Evolutionary conservation across 768 basidiomycete genomes (phyloP).

Genomic region (Boletus rubropictus): DNA sequence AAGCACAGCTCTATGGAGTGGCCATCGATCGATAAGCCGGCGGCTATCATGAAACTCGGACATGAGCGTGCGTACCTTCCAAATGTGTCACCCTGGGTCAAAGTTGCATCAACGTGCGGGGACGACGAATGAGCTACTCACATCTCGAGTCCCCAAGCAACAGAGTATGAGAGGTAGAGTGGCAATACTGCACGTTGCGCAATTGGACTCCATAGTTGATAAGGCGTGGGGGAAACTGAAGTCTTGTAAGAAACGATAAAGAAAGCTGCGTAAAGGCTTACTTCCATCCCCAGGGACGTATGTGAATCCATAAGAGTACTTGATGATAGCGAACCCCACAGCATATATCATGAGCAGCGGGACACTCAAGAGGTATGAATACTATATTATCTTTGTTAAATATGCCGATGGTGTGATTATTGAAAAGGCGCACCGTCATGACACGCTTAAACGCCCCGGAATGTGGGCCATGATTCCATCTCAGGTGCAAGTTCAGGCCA

Average conservation of each 20-base stretch:
- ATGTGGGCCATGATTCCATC: conserved; percentile 63
- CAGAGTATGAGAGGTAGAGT: conserved; percentile 53
- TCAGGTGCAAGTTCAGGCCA: conserved; percentile 20
- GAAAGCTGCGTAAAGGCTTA: conserved; percentile 6
- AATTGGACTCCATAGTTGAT: conserved; percentile 45
- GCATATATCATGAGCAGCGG: conserved; percentile 56
- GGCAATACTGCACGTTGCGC: conserved; percentile 55
- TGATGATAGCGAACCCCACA: conserved; percentile 63
- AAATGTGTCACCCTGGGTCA: conserved; percentile 65
- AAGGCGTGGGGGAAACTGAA: conserved; percentile 63
- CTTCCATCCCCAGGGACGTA: conserved; percentile 41
- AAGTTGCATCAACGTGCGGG: neutral
- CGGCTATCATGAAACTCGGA: neutral
- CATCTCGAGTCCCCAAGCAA: conserved; percentile 76
- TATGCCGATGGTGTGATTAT: neutral
- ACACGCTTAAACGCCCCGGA: conserved; percentile 78
- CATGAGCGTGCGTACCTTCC: conserved; percentile 47
- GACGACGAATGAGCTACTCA: conserved; percentile 31
- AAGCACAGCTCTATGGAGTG: conserved; percentile 65
- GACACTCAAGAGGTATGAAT: conserved; percentile 61
- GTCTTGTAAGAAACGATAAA: neutral
- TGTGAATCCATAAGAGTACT: conserved; percentile 64
- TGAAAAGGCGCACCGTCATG: conserved; percentile 61
- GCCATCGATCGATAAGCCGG: neutral
- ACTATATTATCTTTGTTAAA: conserved; percentile 37